phyloP scores from a whole-genome alignment of 768 basidiomycete genomes.

The Vararia minispora region DNA sequence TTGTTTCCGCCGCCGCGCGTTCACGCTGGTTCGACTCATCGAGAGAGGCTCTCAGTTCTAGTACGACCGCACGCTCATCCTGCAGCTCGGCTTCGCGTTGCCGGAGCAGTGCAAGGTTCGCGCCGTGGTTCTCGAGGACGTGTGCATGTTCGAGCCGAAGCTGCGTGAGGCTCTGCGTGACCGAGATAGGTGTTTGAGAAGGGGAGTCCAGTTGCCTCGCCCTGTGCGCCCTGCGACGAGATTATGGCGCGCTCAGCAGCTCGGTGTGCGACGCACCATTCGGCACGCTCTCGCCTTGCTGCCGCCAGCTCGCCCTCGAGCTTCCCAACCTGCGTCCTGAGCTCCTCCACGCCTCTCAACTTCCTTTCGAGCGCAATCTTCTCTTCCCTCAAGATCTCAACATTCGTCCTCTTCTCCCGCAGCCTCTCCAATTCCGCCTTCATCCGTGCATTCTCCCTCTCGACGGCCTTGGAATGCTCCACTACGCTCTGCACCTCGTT shows the following conservation, averaged over 20 bases:
- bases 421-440: constrained; percentile 41
- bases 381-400: constrained; percentile 68
- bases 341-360: constrained; percentile 35
- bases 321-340: constrained; percentile 41
- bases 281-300: constrained; percentile 41
- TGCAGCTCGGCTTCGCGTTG: constrained; percentile 41
- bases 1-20: constrained; percentile 28
- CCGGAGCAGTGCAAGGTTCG: constrained; percentile 39
- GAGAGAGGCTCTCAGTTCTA: constrained; percentile 25
- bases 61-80: constrained; percentile 7
- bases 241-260: too few relatives aligned
- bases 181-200: constrained; percentile 37
- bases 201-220: constrained; percentile 24
- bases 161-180: constrained; percentile 45
- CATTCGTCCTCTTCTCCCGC: constrained; percentile 42
- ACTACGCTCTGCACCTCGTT: constrained; percentile 63
- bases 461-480: constrained; percentile 45
- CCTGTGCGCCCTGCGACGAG: constrained; percentile 25
- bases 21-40: constrained; percentile 26
- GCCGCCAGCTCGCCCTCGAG: constrained; percentile 61
- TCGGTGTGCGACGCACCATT: constrained; percentile 32
- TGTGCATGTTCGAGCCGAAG: constrained; percentile 53
- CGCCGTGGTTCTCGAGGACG: constrained; percentile 58
- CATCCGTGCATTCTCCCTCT: constrained; percentile 46
- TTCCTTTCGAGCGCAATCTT: constrained; percentile 52